Evolutionary conservation across 176 grass and related monocot genomes (phyloP).

Genomic region (Miscanthus lutarioriparius): DNA sequence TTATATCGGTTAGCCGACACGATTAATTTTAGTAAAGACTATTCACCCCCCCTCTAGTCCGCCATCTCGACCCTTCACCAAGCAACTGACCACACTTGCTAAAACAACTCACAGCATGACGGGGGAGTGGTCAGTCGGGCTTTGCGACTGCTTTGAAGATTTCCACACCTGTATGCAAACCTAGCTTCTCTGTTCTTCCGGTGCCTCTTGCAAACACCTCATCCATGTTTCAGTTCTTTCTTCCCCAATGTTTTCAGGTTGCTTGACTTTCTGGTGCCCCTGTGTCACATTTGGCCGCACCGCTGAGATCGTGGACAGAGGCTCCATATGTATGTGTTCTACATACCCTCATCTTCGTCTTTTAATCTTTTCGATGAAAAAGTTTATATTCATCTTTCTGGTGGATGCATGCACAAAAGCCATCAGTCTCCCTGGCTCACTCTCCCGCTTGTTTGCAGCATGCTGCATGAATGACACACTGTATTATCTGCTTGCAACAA

Average conservation of each 20-base stretch:
- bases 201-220: background rate
- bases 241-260: conserved; percentile 26
- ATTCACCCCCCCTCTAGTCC: too few species aligned
- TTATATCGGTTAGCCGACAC: too few species aligned
- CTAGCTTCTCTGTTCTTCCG: background rate
- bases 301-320: conserved; percentile 60
- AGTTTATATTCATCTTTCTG: background rate
- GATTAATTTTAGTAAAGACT: too few species aligned
- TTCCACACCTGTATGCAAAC: conserved; percentile 38
- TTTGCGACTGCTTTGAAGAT: conserved; percentile 51
- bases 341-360: background rate
- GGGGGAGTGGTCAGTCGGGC: conserved; percentile 49
- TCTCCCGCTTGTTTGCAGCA: conserved; percentile 29
- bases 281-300: conserved; percentile 61
- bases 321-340: conserved; percentile 47
- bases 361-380: background rate
- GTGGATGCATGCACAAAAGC: background rate
- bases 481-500: conserved; percentile 29
- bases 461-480: conserved; percentile 44
- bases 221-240: background rate
- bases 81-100: background rate
- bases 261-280: conserved; percentile 67
- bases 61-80: too few species aligned
- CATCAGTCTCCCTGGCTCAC: conserved; percentile 5
- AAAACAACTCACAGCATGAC: conserved; percentile 15